These are phyloP conservation scores for Pestalotiopsis sp. DNA, from an alignment of 2,329 filamentous ascomycete genomes.

Conservation along the genomic window DNA sequence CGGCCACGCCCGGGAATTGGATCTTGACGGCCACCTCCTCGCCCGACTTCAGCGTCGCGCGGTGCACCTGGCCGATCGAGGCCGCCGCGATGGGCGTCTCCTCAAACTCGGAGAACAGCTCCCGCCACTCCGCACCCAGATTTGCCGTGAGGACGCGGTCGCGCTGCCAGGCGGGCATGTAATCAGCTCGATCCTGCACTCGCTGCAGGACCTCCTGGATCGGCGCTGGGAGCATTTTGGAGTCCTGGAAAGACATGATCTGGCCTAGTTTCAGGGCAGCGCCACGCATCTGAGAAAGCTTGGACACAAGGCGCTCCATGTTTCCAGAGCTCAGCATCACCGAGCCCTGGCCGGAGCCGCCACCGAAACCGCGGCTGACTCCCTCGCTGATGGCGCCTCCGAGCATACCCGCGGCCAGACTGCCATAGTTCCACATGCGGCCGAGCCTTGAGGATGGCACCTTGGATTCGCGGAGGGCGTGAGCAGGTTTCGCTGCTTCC, in stretches of 20 bases:
- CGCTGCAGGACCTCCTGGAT: constrained; percentile 91
- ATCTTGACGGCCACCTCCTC: constrained; percentile 90
- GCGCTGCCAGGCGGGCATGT: constrained; percentile 94
- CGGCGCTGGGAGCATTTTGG: constrained; percentile 86
- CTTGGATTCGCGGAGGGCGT: constrained; percentile 83
- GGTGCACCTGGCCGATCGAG: constrained; percentile 96
- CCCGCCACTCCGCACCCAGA: constrained; percentile 82
- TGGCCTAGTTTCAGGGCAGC: constrained; percentile 97
- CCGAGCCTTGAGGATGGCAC: constrained; percentile 88
- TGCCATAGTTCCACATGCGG: constrained; percentile 91
- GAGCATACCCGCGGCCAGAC: constrained; percentile 92
- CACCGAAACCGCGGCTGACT: constrained; percentile 77
- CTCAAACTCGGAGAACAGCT: constrained; percentile 82
- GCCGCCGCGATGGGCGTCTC: constrained; percentile 93
- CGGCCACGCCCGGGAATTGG: constrained; percentile 94
- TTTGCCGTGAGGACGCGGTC: constrained; percentile 81
- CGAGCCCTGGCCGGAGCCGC: constrained; percentile 68
- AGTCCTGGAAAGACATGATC: constrained; percentile 98
- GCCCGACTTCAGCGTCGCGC: constrained; percentile 75
- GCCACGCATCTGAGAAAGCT: constrained; percentile 93
- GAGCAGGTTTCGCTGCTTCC: constrained; percentile 38
- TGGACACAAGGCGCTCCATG: constrained; percentile 90
- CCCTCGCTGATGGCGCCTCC: constrained; percentile 88
- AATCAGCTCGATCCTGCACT: constrained; percentile 95
- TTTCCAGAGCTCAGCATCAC: constrained; percentile 87